Evolutionary conservation across 192 early-diverging fungal species (phyloP), one percentile per base, ranked within the genome.

Genomic region (Piromyces finnis): DNA sequence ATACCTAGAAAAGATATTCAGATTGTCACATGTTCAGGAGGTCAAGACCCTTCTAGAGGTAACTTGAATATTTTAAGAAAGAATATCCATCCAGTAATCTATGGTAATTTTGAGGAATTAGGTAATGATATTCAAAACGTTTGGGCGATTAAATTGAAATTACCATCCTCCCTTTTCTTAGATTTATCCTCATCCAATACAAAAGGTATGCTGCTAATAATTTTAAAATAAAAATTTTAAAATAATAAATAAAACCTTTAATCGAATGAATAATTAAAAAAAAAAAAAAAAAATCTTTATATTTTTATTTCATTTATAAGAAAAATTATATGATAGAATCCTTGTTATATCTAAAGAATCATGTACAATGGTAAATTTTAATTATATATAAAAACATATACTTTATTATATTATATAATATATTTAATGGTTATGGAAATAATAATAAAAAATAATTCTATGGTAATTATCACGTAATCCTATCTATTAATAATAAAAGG

Each of bases 111-210:
- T 32, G 88, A 89, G 18, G 81, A 84, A 39, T 81, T 84, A 26
- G 80, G 90, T 29, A 84, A 77, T 26, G 88, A 87, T 30, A 88
- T 92, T 29, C 85, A 84, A 26, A 88, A 90, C 78, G 84, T 93
- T 35, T 95, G 93, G 92, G 84, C 92, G n/a, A 88, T 95, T 1
- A 86, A 87, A 39, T 90, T 88, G 81, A 81, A 89, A 29, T 88
- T 84, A 29, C 78, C 11, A 14, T 32, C 78, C 15, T 29, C 78
- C 1, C 14, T 78, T 1, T 32, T 14, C 14, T 12, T 30, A 14
- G 78, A 32, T 32, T 1, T 13, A 15, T 78, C 78, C 15, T 14
- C 79, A 12, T 36, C 77, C 16, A 79, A 22, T 79, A 77, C 29
- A 77, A 77, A 79, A 29, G 79, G 77, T 28, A 59, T n/a, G n/a